A percentile compares a stretch with the other conserved stretches of the same genome.
Conservation (phyloP, 345 rosid genomes). For the Citrus unshiu region DNA sequence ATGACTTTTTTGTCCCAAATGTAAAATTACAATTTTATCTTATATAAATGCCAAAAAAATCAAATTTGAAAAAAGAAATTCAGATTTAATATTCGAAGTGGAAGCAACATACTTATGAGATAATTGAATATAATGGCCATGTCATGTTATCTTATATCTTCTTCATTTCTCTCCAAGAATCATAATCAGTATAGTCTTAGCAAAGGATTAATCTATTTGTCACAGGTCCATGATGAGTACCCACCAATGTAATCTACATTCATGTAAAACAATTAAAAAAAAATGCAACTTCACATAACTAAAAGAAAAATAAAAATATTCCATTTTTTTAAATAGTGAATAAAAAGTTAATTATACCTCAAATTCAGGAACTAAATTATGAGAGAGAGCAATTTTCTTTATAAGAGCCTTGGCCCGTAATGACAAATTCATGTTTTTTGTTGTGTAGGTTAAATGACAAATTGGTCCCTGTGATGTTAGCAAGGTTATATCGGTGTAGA, state of each 20-base stretch:
- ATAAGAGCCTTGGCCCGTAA: constrained; percentile 59
- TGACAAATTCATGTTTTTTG: too few species aligned
- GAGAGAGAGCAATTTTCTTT: constrained; percentile 64
- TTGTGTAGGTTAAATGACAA: too few species aligned
- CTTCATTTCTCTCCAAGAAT: neutral
- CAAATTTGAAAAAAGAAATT: too few species aligned
- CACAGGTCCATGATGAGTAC: constrained; percentile 88
- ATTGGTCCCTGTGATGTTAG: too few species aligned
- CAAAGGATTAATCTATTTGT: constrained; percentile 24
- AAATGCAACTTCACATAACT: neutral
- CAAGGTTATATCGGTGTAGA: too few species aligned
- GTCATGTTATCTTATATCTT: neutral
- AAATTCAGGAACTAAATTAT: constrained; percentile 81
- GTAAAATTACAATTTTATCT: too few species aligned
- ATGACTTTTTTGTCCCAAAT: too few species aligned
- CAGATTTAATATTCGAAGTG: too few species aligned
- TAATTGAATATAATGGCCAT: neutral
- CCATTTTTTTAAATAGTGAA: neutral
- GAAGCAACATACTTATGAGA: neutral
- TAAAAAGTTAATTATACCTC: constrained; percentile 44
- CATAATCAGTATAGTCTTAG: neutral
- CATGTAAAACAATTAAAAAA: constrained; percentile 1
- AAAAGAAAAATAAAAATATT: neutral
- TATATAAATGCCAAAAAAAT: too few species aligned
- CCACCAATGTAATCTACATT: constrained; percentile 82